Conservation (phyloP, 805 yeast genomes). For the Candida ponderosae region DNA sequence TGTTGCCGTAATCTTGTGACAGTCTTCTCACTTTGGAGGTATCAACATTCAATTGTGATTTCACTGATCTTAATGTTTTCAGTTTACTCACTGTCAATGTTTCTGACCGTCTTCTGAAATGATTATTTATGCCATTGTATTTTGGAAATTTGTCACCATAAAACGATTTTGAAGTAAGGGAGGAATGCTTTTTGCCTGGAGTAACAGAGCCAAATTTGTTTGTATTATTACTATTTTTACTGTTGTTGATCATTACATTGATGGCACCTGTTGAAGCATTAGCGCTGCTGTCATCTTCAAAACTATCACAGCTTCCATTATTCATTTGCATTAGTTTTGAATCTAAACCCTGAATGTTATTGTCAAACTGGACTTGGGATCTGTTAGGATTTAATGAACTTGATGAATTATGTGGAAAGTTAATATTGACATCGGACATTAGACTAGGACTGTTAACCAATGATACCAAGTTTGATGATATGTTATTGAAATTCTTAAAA, state of each 20-base stretch:
- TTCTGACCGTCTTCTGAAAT: slow-evolving; percentile 19
- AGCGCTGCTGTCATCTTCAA: too few species aligned
- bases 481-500: slow-evolving; percentile 27
- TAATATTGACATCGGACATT: background rate
- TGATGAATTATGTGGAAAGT: background rate
- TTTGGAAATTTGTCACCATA: too few species aligned
- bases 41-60: slow-evolving; percentile 10
- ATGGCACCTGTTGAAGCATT: too few species aligned
- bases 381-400: background rate
- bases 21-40: background rate
- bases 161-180: too few species aligned
- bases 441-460: slow-evolving; percentile 16
- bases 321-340: background rate
- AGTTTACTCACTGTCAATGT: slow-evolving; percentile 11
- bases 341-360: too few species aligned
- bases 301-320: background rate
- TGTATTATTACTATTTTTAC: too few species aligned
- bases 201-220: too few species aligned
- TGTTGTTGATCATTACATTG: too few species aligned
- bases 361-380: background rate
- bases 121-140: too few species aligned
- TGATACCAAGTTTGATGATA: slow-evolving; percentile 4
- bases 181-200: too few species aligned
- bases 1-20: too few species aligned
- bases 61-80: slow-evolving; percentile 10